Evolutionary conservation across 1,284 basidiomycete genomes (phyloP), one percentile per base, ranked within the genome.

Genomic region (Ganoderma meredithae): DNA sequence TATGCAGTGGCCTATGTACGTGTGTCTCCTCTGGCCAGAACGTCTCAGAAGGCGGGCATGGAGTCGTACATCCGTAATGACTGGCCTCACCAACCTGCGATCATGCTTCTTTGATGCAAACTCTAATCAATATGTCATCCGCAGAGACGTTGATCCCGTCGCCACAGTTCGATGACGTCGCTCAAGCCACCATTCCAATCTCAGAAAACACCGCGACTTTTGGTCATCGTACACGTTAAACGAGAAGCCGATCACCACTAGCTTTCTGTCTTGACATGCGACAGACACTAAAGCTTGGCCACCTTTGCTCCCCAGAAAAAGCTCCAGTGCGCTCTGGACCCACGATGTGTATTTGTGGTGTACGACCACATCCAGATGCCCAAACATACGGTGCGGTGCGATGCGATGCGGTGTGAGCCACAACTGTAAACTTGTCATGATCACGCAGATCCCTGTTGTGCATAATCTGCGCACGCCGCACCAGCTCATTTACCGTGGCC

Each of bases 61-160:
- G 52, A 55, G 52, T 55, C 52, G 17, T 55, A 33, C 17, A 17
- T 12, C 15, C 52, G 52, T 55, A 55, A 55, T 27, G 27, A 33
- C 13, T 33, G 4, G 52, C 47, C 47, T 2, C 36, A 36, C 22
- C 22, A 25, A 22, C 10, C 47, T 33, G 31, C 52, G 12, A 27
- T 53, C 49, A 31, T 53, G 49, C 43, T 52, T 52, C 47, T 52
- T 52, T 52, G 49, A 52, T 27, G 49, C 27, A 52, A 49, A 52
- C 49, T 52, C n/a, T 47, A 22, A 22, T 47, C 19, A 47, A 47
- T 9, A 47, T 47, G 47, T 22, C 47, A 49, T 25, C 12, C n/a
- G 27, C 17, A 31, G 52, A 1, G 17, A 25, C 27, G 52, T 27
- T 31, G 52, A 53, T 55, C 27, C 27, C 52, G 31, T 12, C 31